These are phyloP conservation scores for Scheffersomyces quercinus DNA, from an alignment of 1,139 yeast genomes.

Conservation along the genomic window DNA sequence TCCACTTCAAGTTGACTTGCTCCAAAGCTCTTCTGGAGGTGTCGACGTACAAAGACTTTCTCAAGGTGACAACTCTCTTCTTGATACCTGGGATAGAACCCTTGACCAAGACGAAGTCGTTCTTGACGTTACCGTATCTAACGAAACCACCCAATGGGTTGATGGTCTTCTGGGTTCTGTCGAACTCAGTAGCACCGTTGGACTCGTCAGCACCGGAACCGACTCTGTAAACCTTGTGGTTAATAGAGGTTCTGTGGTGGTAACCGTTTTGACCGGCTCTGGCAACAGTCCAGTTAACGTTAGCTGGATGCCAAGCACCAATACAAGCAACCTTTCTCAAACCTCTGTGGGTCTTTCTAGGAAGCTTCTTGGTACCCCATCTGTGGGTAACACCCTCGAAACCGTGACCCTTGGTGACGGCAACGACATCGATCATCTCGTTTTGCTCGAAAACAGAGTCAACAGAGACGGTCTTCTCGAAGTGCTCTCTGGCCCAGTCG, in stretches of 20 bases:
- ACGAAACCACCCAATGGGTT: constrained; percentile 99
- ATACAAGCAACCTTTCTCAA: constrained; percentile 99
- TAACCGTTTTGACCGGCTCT: constrained; percentile 99
- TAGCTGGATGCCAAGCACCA: constrained; percentile 99
- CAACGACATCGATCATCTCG: constrained; percentile 98
- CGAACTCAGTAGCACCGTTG: constrained; percentile 94
- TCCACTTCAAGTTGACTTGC: constrained; percentile 97
- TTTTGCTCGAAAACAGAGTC: constrained; percentile 97
- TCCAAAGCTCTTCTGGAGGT: constrained; percentile 97
- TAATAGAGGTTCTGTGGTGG: constrained; percentile 99
- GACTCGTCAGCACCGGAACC: constrained; percentile 96
- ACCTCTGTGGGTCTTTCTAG: constrained; percentile 99
- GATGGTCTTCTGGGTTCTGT: constrained; percentile 99
- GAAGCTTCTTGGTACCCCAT: constrained; percentile 99
- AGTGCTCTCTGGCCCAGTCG: constrained; percentile 98
- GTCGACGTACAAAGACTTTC: constrained; percentile 98
- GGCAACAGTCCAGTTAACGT: constrained; percentile 99
- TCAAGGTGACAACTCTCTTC: constrained; percentile 98
- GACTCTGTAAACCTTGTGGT: constrained; percentile 99
- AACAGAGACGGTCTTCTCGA: constrained; percentile 97
- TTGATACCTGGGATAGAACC: constrained; percentile 99
- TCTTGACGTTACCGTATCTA: constrained; percentile 97
- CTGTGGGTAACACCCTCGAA: constrained; percentile 99
- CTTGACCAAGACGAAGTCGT: constrained; percentile 96
- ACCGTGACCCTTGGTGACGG: constrained; percentile 99